Base-by-base conservation (phyloP, 1,284 basidiomycete genomes). In the Mrakiaceae sp. region DNA sequence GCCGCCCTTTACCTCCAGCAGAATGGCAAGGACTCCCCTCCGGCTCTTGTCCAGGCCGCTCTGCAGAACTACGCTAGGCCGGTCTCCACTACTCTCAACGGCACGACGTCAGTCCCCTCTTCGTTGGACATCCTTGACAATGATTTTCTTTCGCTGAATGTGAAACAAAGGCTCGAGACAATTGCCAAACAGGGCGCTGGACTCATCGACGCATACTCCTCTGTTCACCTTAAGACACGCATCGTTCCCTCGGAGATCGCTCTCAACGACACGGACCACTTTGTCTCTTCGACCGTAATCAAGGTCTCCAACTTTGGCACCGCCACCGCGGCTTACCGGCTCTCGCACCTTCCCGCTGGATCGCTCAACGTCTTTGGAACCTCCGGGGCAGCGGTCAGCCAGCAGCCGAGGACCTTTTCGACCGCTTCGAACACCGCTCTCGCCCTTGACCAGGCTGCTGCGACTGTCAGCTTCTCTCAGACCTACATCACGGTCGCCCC, bases 241-340 rank as follows among this genome's bases (percentile, higher is more conserved):
- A 76, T 88, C 47, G 79, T 79, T 3, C 85, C 84, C 4, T 78
- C 81, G 4, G 80, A 84, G 71, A 74, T 88, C 40, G 74, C 83
- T 65, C 75, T 87, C 61, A 90, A 88, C 72, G 87, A 88, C 73
- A 88, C 87, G 0, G 80, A 81, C 0, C 75, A 86, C 71, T 42
- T 27, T 16, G 49, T 66, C 49, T 57, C 53, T 1, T 39, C 59
- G 1, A 49, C 43, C 16, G 40, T 16, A 2, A 42, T 66, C 59
- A 57, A 53, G 14, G n/a, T 66, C 64, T n/a, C 59, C 12, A 66
- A 66, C 59, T 44, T 49, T 16, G 64, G 64, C 46, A n/a, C 53
- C 4, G 8, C 53, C 2, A 42, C 64, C 1, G 10, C 12, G 5
- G 57, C 64, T 4, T 66, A 66, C 51, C 4, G 43, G 11, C 40